Evolutionary conservation across 495 filamentous ascomycete genomes (phyloP).

Genomic region (Ramalina intermedia): DNA sequence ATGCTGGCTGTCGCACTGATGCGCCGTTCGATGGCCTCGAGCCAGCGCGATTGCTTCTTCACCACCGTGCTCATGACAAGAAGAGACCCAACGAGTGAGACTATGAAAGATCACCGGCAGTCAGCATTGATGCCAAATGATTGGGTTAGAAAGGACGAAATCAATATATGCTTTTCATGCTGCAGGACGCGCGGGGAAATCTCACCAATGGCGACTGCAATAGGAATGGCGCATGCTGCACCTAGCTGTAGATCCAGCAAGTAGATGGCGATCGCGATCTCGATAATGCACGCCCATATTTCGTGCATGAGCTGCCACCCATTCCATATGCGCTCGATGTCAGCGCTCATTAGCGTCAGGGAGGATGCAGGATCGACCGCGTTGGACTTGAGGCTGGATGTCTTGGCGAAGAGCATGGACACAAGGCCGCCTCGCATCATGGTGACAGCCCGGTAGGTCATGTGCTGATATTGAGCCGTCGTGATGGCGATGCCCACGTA

Average conservation of each 20-base stretch:
- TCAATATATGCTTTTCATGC: not conserved
- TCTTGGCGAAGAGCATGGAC: slow-evolving; percentile 40
- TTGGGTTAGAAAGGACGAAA: too few species aligned
- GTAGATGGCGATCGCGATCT: slow-evolving; percentile 44
- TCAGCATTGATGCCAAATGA: too few species aligned
- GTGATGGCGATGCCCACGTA: slow-evolving; percentile 48
- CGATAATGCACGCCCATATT: slow-evolving; percentile 41
- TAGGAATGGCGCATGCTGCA: slow-evolving; percentile 37
- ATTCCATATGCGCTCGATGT: slow-evolving; percentile 38
- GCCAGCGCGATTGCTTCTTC: slow-evolving; percentile 35
- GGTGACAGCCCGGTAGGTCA: slow-evolving; percentile 41
- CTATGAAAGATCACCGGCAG: slow-evolving; percentile 4
- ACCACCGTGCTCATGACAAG: slow-evolving; percentile 32
- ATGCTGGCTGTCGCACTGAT: slow-evolving; percentile 36
- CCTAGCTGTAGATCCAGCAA: slow-evolving; percentile 44
- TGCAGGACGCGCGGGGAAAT: slow-evolving; percentile 4
- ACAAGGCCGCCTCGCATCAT: slow-evolving; percentile 46
- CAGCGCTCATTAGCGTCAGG: slow-evolving; percentile 51
- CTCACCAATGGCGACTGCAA: slow-evolving; percentile 36
- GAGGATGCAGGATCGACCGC: slow-evolving; percentile 35
- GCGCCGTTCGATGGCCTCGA: slow-evolving; percentile 35
- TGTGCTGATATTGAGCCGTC: slow-evolving; percentile 38
- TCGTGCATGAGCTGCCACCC: slow-evolving; percentile 39
- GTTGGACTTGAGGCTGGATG: slow-evolving; percentile 28
- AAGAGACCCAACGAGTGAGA: slow-evolving; percentile 26